Base-by-base conservation (phyloP, 2,329 filamentous ascomycete genomes). In the Myriangium duriaei region DNA sequence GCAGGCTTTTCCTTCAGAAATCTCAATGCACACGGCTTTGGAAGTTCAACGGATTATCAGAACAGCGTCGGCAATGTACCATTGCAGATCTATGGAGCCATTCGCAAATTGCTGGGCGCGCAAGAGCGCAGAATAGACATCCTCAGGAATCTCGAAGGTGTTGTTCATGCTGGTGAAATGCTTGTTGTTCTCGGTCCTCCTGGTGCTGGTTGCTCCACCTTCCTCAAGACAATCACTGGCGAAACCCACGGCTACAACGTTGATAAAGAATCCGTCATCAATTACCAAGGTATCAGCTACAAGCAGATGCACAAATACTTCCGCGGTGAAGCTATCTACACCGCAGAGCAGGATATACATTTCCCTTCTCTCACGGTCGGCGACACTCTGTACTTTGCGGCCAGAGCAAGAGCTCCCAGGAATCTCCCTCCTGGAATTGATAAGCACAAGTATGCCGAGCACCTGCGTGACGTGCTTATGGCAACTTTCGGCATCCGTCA, bases 321-420 rank as follows among this genome's bases (percentile, higher is more conserved):
- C 62, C 77, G 81, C 17, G 84, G 84, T 47, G 84, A 92, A 60
- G 81, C 81, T 44, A 87, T 91, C 55, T 91, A 91, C 61, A 87
- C 81, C 0, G 81, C 81, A 42, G 83, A 91, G 57, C 78, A 83
- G 24, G 85, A 92, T 54, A 78, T 81, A 4, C 81, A 87, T 59
- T 87, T 87, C 52, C 80, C 81, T 10, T 72, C 78, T 61, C 61
- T 91, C 49, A 77, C 73, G 2, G 82, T 88, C 30, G 81, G 81
- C 36, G 79, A 88, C 50, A 91, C 83, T 1, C 67, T 88, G 32
- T 78, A 74, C 39, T 88, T 88, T 45, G 82, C 82, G 12, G 81
- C 82, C 3, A 67, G 73, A 12, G 79, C 81, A 4, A 70, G 79
- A 40, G 72, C 78, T 34, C 78, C 79, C 2, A 70, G 72, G 30